These are phyloP conservation scores for Acanthamoeba healyi DNA, from an alignment of 208 protist genomes.

Conservation along the genomic window DNA sequence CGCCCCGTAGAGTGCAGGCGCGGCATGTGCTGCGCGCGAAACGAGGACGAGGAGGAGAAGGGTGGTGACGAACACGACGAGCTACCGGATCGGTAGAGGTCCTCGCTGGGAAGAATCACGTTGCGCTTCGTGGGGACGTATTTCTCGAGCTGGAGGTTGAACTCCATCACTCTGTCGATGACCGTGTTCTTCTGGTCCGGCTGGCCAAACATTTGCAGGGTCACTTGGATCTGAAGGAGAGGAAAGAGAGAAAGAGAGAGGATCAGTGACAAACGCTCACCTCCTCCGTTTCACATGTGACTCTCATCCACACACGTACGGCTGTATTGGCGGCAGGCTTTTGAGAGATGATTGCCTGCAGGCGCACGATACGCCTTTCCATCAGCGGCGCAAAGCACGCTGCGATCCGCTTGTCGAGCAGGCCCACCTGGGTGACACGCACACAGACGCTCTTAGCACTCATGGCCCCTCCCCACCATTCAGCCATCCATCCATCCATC, in stretches of 20 bases:
- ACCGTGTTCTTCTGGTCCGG: neutral
- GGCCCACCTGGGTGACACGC: too few species aligned
- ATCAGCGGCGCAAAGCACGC: slow-evolving; percentile 22
- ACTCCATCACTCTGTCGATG: slow-evolving; percentile 27
- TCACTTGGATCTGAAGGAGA: slow-evolving; percentile 45
- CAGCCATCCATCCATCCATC: too few species aligned
- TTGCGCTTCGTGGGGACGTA: slow-evolving; percentile 17
- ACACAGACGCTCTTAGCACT: too few species aligned
- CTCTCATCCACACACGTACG: neutral
- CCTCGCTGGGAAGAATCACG: neutral
- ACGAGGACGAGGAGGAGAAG: too few species aligned
- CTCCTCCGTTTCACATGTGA: too few species aligned
- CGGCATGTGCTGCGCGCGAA: too few species aligned
- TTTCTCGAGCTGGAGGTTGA: slow-evolving; percentile 11
- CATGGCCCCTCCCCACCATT: too few species aligned
- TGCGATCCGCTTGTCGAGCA: neutral
- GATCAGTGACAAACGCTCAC: too few species aligned
- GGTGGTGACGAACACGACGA: neutral
- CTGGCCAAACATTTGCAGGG: slow-evolving; percentile 25
- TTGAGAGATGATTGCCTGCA: slow-evolving; percentile 16
- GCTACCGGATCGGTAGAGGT: neutral
- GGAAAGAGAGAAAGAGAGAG: neutral
- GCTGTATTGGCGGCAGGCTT: neutral
- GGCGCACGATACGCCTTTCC: neutral
- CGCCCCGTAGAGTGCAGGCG: neutral